Evolutionary conservation across 148 eudicot species (phyloP), one percentile per base, ranked within the genome.

Genomic region (Persicaria maculosa): DNA sequence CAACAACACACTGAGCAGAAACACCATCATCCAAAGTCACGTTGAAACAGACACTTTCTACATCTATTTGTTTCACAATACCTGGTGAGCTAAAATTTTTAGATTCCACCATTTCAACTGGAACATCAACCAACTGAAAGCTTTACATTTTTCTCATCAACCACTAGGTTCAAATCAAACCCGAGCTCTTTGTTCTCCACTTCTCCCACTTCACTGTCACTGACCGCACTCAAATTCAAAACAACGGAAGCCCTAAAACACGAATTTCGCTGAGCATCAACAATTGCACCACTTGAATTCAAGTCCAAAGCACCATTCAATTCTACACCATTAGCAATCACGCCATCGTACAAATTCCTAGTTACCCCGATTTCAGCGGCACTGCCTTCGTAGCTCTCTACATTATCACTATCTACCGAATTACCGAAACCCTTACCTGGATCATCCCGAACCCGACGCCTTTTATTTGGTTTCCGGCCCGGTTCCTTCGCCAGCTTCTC

Each of bases 131-230:
- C 62, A 74, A 48, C 17, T 50, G 76, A 47, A 55, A 64, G 50
- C 57, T 47, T 74, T 55, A 74, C 74, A 17, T 55, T 36, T 40
- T 81, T 90, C 15, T 84, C 91, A 47, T 81, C 79, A 52, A 86
- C 72, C 70, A 83, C 89, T 77, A 87, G 78, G 89, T 93, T 93
- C 86, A 93, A 87, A 81, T 93, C 97, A 71, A 93, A 87, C 58
- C 80, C 82, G 4, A 52, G 86, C 58, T 85, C 84, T 74, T 67
- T 79, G 72, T 80, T 88, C 74, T 72, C 78, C 67, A 46, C 69
- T 72, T 73, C 75, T 57, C 72, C 80, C 45, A 78, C 88, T 58
- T 65, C 70, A 15, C 40, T 16, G 17, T 65, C 70, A 65, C 9
- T 65, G 47, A 65, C 12, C 47, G 70, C 70, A 65, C 79, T 84